Evolutionary conservation across 495 filamentous ascomycete genomes (phyloP).

Genomic region (Xylona heveae): DNA sequence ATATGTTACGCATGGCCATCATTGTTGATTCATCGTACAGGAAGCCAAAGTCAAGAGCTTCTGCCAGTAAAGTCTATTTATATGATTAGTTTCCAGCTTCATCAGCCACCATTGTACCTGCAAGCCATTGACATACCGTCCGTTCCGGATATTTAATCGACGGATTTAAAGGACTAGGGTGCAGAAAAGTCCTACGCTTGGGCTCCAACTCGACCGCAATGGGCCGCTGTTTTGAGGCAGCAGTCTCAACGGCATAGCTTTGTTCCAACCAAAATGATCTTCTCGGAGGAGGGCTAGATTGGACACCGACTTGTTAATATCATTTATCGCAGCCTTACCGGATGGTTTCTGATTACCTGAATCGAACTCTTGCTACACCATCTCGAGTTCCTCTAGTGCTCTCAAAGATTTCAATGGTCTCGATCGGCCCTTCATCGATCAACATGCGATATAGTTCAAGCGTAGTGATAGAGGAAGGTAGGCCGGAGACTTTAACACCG

Average conservation of each 20-base stretch:
- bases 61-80: slow-evolving; percentile 13
- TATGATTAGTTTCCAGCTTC: too few relatives aligned
- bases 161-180: slow-evolving; percentile 10
- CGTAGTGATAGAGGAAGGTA: slow-evolving; percentile 6
- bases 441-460: slow-evolving; percentile 8
- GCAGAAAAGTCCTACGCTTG: slow-evolving; percentile 1
- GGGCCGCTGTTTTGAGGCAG: too few relatives aligned
- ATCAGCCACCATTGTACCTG: too few relatives aligned
- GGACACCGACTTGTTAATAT: not conserved
- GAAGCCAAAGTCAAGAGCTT: slow-evolving; percentile 29
- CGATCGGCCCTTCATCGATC: slow-evolving; percentile 6
- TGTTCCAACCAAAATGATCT: slow-evolving; percentile 4
- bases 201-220: slow-evolving; percentile 4
- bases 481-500: slow-evolving; percentile 3
- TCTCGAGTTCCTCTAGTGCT: slow-evolving; percentile 1
- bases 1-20: slow-evolving; percentile 23
- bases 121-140: too few relatives aligned
- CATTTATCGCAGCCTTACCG: too few relatives aligned
- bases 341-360: too few relatives aligned
- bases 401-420: slow-evolving; percentile 8
- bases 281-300: slow-evolving; percentile 7
- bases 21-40: slow-evolving; percentile 22
- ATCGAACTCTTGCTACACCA: slow-evolving; percentile 4
- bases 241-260: slow-evolving; percentile 3
- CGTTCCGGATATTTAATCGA: slow-evolving; percentile 7